Evolutionary conservation across 2,329 filamentous ascomycete genomes (phyloP), one percentile per base, ranked within the genome.

Genomic region (Trichoderma cornu-damae): DNA sequence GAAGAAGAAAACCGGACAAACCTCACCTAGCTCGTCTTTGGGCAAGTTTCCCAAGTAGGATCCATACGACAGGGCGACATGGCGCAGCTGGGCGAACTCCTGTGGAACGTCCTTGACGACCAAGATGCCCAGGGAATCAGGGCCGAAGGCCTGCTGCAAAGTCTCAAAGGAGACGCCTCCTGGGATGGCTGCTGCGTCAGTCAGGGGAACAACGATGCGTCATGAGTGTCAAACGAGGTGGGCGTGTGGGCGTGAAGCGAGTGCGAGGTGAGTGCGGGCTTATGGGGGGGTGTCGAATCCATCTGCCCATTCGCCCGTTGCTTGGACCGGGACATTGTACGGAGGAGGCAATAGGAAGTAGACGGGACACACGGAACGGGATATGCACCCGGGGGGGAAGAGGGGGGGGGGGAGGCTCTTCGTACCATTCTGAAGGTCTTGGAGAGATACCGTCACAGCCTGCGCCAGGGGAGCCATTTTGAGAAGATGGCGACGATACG

Each of bases 31-130:
- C 64, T 91, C 84, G 12, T 81, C 73, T 24, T 80, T 73, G 4
- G 90, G 81, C 4, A 97, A 79, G 62, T 91, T 91, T 32, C 89
- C 94, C 37, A 97, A 83, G 69, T 95, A 94, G 0, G 90, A 96
- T 3, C 91, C 85, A 69, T 94, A 94, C 0, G 90, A 94, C 6
- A 99, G 79, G 2, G 95, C 81, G 59, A 82, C 81, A 59, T 82
- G 82, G 60, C 94, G 83, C 42, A 96, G 75, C n/a, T 80, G 73
- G 12, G 80, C 72, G 66, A 96, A 99, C 52, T 83, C 77, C 5
- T 79, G 61, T 0, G 91, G 89, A 0, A 97, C 82, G 68, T 91
- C 89, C 69, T 88, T 90, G 47, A 99, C 92, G n/a, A 97, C 77
- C 56, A 99, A 86, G 52, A 99, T 96, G 0, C 94, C 94, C 11